phyloP scores from a whole-genome alignment of 139 green algal genomes.

The Ettlia oleoabundans region DNA sequence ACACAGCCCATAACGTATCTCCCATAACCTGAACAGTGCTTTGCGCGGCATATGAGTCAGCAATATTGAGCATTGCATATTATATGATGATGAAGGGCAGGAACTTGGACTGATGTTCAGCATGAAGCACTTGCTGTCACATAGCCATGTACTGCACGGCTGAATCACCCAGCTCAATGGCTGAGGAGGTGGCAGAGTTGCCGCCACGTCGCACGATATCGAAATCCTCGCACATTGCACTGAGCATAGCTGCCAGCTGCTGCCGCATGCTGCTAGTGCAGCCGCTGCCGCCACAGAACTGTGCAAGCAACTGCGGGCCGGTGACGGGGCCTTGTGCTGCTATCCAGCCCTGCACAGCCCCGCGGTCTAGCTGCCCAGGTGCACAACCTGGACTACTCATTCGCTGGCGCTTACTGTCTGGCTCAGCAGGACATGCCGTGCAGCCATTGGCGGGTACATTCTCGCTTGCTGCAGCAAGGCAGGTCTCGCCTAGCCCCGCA shows the following conservation, averaged over 20 bases:
- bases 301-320: neutral
- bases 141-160: neutral
- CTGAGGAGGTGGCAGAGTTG: neutral
- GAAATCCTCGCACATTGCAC: neutral
- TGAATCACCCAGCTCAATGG: neutral
- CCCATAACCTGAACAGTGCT: too few species aligned
- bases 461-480: neutral
- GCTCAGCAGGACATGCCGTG: neutral
- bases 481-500: neutral
- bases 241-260: neutral
- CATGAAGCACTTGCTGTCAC: neutral
- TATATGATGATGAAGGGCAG: too few species aligned
- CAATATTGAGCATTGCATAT: too few species aligned
- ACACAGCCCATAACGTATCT: too few species aligned
- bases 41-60: too few species aligned
- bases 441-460: neutral
- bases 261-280: neutral
- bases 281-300: neutral
- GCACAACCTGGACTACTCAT: neutral
- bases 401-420: conserved; percentile 6
- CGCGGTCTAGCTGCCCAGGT: neutral
- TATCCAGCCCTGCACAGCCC: neutral
- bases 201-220: neutral
- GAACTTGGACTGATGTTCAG: too few species aligned
- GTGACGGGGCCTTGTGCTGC: neutral